Conservation (phyloP, 345 rosid genomes). For the Camelina neglecta region DNA sequence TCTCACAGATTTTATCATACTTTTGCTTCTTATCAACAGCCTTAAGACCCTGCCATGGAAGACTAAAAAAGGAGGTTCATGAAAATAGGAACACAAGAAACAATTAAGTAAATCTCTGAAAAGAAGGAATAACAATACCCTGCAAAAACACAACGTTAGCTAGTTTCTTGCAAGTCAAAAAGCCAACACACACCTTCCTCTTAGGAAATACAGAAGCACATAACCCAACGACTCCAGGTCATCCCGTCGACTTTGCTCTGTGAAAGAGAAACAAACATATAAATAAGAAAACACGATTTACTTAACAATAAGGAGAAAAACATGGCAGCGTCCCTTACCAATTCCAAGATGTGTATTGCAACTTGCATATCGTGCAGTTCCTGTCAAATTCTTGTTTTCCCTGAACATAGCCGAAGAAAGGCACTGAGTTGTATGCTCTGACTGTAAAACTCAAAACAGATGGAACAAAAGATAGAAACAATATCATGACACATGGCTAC, state of each 20-base stretch:
- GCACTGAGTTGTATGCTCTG: not conserved
- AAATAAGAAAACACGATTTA: not conserved
- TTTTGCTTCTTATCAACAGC: conserved; percentile 89
- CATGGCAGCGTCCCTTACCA: conserved; percentile 54
- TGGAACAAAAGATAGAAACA: not conserved
- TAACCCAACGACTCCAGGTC: conserved; percentile 82
- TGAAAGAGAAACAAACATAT: conserved; percentile 13
- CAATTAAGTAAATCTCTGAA: not conserved
- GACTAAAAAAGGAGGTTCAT: conserved; percentile 54
- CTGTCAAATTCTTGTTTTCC: conserved; percentile 95
- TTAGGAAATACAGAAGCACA: conserved; percentile 73
- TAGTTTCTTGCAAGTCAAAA: conserved; percentile 2
- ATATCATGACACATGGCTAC: not conserved
- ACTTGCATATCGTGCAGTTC: conserved; percentile 98
- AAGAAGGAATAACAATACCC: not conserved
- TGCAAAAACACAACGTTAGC: not conserved
- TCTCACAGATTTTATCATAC: conserved; percentile 87
- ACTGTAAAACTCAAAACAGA: not conserved
- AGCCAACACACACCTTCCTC: conserved; percentile 78
- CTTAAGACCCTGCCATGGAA: conserved; percentile 95
- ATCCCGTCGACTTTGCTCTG: conserved; percentile 86
- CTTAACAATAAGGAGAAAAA: not conserved
- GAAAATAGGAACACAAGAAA: conserved; percentile 19
- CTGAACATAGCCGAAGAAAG: conserved; percentile 47
- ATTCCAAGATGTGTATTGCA: conserved; percentile 98